Evolutionary conservation across 1,284 basidiomycete species (phyloP).

Genomic region (Cutaneotrichosporon spelunceum): DNA sequence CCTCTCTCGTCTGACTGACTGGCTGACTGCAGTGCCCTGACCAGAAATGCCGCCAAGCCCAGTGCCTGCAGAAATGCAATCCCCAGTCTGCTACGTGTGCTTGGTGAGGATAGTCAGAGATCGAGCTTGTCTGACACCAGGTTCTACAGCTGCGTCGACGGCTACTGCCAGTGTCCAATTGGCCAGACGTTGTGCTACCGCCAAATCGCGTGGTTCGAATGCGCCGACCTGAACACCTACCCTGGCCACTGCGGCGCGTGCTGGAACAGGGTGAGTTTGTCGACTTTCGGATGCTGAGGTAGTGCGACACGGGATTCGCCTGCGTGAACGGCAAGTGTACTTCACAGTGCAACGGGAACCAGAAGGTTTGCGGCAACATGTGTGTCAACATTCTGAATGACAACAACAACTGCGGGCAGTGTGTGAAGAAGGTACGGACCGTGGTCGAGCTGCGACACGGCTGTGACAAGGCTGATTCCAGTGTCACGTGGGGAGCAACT

Average conservation of each 20-base stretch:
- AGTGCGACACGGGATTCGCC: neutral
- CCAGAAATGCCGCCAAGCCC: neutral
- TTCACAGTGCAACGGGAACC: neutral
- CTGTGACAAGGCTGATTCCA: neutral
- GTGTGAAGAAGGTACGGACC: neutral
- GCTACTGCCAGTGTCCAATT: neutral
- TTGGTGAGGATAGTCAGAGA: neutral
- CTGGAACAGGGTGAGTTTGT: neutral
- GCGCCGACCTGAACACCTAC: neutral
- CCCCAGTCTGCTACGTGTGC: neutral
- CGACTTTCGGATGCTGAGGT: neutral
- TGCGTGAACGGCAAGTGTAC: neutral
- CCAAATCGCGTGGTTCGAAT: neutral
- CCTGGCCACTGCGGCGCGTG: neutral
- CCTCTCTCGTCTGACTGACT: neutral
- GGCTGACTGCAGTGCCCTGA: neutral
- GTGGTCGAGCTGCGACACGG: neutral
- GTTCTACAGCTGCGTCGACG: neutral
- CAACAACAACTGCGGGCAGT: neutral
- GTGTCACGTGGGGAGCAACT: neutral
- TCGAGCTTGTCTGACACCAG: neutral
- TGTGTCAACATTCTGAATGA: neutral
- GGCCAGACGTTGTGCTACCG: neutral
- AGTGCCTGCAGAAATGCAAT: neutral
- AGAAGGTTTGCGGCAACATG: neutral